These are phyloP conservation scores for Myxozyma lipomycoides DNA, from an alignment of 805 yeast genomes.

Conservation along the genomic window DNA sequence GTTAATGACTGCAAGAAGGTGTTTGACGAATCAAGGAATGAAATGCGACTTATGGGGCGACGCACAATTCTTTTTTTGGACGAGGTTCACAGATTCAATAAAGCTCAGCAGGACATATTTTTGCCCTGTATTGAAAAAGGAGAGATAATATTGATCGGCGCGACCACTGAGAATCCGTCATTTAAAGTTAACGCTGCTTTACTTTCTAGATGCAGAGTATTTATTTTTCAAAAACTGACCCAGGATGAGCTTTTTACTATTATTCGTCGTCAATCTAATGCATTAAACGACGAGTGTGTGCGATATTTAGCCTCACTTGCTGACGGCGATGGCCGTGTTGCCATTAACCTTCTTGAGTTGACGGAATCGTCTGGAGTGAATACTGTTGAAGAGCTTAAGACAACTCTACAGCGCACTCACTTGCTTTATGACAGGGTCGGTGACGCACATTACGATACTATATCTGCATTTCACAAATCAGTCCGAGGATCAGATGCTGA, in stretches of 20 bases:
- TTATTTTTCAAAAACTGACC: slow-evolving; percentile 56
- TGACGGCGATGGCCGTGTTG: slow-evolving; percentile 85
- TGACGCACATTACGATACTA: slow-evolving; percentile 90
- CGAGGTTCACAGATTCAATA: slow-evolving; percentile 85
- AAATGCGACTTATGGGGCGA: slow-evolving; percentile 47
- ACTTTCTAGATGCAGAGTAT: slow-evolving; percentile 76
- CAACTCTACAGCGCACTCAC: slow-evolving; percentile 43
- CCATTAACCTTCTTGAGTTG: slow-evolving; percentile 74
- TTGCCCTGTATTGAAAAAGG: slow-evolving; percentile 84
- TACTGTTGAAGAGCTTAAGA: slow-evolving; percentile 28
- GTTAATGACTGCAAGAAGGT: slow-evolving; percentile 61
- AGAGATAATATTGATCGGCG: slow-evolving; percentile 77
- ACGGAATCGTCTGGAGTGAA: background rate
- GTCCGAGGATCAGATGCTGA: slow-evolving; percentile 86
- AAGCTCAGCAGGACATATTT: slow-evolving; percentile 82
- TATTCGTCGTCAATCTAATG: slow-evolving; percentile 44
- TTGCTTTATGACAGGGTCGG: slow-evolving; percentile 80
- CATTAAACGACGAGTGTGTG: slow-evolving; percentile 52
- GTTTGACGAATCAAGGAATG: slow-evolving; percentile 48
- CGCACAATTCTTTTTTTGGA: slow-evolving; percentile 78
- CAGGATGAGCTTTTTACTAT: slow-evolving; percentile 50
- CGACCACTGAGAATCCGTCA: slow-evolving; percentile 96
- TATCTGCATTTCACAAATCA: slow-evolving; percentile 92
- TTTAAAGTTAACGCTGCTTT: slow-evolving; percentile 78
- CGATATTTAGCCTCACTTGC: slow-evolving; percentile 68